Evolutionary conservation across 2,329 filamentous ascomycete species (phyloP).

Genomic region (Aureobasidium sp.): DNA sequence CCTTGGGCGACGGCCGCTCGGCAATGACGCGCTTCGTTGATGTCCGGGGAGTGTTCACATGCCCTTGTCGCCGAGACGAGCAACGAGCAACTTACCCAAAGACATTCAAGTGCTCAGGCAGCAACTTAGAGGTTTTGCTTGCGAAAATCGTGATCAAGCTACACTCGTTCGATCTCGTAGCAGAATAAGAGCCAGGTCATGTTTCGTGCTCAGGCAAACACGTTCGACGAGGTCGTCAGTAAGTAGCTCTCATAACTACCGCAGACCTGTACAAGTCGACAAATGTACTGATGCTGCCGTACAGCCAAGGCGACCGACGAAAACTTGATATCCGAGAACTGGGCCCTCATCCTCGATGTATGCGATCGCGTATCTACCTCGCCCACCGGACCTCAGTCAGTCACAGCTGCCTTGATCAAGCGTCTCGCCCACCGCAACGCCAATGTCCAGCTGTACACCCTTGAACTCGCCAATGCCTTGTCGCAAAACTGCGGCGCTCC

Average conservation of each 20-base stretch:
- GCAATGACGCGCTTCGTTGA: not conserved
- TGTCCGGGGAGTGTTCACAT: constrained; percentile 2
- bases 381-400: constrained; percentile 35
- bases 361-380: constrained; percentile 33
- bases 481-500: constrained; percentile 84
- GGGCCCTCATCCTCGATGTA: constrained; percentile 58
- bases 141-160: not conserved
- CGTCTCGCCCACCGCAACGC: constrained; percentile 87
- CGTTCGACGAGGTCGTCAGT: constrained; percentile 65
- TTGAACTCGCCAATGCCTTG: constrained; percentile 86
- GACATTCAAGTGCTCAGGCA: constrained; percentile 7
- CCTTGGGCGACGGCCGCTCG: not conserved
- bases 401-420: constrained; percentile 84
- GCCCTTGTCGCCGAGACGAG: not conserved
- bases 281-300: not conserved
- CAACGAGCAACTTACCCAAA: not conserved
- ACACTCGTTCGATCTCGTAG: not conserved
- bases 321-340: constrained; percentile 82
- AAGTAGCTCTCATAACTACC: constrained; percentile 28
- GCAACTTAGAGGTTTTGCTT: not conserved
- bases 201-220: constrained; percentile 44
- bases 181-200: constrained; percentile 23
- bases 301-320: constrained; percentile 86
- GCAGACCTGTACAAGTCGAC: not conserved
- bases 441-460: constrained; percentile 91